Evolutionary conservation across 2,329 filamentous ascomycete genomes (phyloP), one percentile per base, ranked within the genome.

Genomic region (Aspergillus felis): DNA sequence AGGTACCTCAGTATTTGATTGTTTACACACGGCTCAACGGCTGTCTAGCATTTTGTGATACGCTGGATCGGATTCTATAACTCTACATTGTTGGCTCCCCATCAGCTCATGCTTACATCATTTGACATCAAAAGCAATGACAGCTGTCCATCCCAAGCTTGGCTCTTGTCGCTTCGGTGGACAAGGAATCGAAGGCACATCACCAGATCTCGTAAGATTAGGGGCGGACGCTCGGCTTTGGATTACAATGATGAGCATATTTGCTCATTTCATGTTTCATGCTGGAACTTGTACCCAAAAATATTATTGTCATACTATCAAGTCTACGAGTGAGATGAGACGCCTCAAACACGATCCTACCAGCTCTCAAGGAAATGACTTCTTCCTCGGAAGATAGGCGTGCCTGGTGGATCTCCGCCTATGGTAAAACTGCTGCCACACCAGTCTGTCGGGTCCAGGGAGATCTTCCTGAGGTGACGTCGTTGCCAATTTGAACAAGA

Each of bases 401-500:
- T 17, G 12, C 12, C 44, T n/a, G 44, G 58, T 62, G 58, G 58
- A 59, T 55, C 60, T 47, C 44, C 22, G 46, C 29, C 20, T 47
- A 50, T 50, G 41, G 53, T 56, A 42, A 48, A 51, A 57, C 60
- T 66, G 57, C 57, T 65, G 55, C 52, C 55, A 61, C 56, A 57
- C 67, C 67, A 61, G 44, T 60, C 51, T 65, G 68, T 67, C 66
- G 67, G 67, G 66, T 64, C 66, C 54, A 60, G 20, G 29, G 14
- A 55, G 12, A 41, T 28, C 7, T 48, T 9, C 17, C 12, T 14
- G 20, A 22, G 14, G 35, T 35, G 20, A 46, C 27, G 4, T 24
- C 20, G 20, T 47, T 14, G 12, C 17, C 32, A n/a, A 38, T 38
- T 6, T 5, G 6, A 17, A 38, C 14, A n/a, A 17, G 32, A 38